Evolutionary conservation across 1,284 basidiomycete genomes (phyloP).

Genomic region (Vanrija pseudolonga): DNA sequence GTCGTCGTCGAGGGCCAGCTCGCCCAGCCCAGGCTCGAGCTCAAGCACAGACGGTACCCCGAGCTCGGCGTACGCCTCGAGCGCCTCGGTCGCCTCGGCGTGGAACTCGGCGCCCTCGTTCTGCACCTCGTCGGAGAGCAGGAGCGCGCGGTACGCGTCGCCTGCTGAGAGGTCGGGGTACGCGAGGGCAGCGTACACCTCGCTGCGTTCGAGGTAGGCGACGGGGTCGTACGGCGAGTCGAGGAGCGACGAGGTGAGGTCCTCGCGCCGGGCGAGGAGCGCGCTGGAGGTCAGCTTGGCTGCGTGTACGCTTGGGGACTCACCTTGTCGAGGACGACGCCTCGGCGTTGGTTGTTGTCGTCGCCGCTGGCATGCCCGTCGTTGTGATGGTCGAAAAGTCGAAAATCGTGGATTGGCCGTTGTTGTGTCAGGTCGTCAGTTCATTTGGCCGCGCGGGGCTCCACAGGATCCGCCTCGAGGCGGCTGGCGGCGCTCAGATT

Average conservation of each 20-base stretch:
- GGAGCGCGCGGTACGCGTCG: slow-evolving; percentile 17
- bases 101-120: slow-evolving; percentile 11
- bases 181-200: background rate
- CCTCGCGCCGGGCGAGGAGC: background rate
- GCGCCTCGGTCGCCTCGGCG: slow-evolving; percentile 5
- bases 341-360: too few species aligned
- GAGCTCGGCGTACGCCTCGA: background rate
- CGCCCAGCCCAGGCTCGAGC: background rate
- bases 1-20: background rate
- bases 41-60: background rate
- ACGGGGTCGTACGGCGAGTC: slow-evolving; percentile 8
- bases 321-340: background rate
- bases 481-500: too few species aligned
- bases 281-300: background rate
- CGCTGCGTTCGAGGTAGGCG: slow-evolving; percentile 7
- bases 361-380: too few species aligned
- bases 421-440: too few species aligned
- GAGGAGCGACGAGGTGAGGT: background rate
- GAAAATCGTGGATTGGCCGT: too few species aligned
- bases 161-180: slow-evolving; percentile 14
- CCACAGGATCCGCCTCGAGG: too few species aligned
- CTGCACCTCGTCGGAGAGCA: slow-evolving; percentile 9
- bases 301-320: background rate
- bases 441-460: too few species aligned
- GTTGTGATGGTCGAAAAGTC: too few species aligned